Conservation (phyloP, 306 rosid species). For the Fragaria nilgerrensis region DNA sequence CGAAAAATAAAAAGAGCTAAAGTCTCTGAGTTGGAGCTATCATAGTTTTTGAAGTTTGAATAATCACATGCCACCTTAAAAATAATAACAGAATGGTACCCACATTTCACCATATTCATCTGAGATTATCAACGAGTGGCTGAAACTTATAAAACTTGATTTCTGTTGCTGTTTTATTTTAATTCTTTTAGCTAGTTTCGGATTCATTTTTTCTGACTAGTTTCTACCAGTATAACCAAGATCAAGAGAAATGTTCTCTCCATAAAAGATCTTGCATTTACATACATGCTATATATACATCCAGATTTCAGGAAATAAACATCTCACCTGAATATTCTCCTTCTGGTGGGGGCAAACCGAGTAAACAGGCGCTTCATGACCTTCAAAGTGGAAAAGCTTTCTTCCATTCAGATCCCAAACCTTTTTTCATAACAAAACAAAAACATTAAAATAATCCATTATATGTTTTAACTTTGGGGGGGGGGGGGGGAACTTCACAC, state of each 20-base stretch:
- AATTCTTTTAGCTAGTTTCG: not conserved
- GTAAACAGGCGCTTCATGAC: slow-evolving; percentile 73
- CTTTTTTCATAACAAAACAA: slow-evolving; percentile 25
- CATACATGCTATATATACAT: not conserved
- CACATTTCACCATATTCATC: not conserved
- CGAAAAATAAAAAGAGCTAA: not conserved
- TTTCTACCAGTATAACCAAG: not conserved
- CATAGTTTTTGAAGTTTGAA: not conserved
- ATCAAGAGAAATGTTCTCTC: not conserved
- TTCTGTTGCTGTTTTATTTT: not conserved
- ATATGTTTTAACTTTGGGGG: not conserved
- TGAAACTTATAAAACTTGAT: not conserved
- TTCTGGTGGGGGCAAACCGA: slow-evolving; percentile 73
- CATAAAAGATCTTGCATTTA: not conserved
- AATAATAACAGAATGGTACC: not conserved
- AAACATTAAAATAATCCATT: not conserved
- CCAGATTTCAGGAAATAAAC: slow-evolving; percentile 5
- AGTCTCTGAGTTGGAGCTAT: not conserved
- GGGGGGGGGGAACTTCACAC: not conserved
- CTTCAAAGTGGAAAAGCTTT: slow-evolving; percentile 57
- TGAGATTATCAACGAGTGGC: not conserved
- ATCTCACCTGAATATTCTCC: slow-evolving; percentile 66
- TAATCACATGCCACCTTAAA: not conserved
- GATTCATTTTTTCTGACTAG: not conserved
- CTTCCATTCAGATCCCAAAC: slow-evolving; percentile 69